These are phyloP conservation scores for Oryza punctata DNA, from an alignment of 176 grass and related monocot species.

Conservation along the genomic window DNA sequence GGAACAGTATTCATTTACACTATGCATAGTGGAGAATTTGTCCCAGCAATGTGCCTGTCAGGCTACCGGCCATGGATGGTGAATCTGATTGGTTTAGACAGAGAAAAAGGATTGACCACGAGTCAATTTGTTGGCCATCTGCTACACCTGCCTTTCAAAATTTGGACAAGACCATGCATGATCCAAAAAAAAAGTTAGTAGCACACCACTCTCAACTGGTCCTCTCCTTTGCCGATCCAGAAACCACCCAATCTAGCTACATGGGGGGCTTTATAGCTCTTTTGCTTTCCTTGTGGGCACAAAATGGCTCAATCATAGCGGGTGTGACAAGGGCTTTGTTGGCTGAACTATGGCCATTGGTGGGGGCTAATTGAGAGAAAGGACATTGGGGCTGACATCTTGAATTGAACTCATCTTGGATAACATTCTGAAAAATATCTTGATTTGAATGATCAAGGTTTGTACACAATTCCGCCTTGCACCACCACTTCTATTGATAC, in stretches of 20 bases:
- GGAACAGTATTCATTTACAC: background rate
- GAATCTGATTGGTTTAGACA: background rate
- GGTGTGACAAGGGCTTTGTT: constrained; percentile 7
- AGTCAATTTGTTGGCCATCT: background rate
- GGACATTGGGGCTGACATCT: background rate
- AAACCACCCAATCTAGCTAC: background rate
- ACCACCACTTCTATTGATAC: background rate
- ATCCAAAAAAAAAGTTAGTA: background rate
- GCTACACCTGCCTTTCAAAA: background rate
- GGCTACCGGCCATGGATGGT: background rate
- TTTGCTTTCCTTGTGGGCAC: constrained; percentile 51
- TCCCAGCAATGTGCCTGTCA: background rate
- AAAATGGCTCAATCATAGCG: background rate
- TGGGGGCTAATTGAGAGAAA: background rate
- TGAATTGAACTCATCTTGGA: background rate
- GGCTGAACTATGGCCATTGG: background rate
- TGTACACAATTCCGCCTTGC: background rate
- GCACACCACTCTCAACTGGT: background rate
- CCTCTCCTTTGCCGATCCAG: background rate
- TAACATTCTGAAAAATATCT: background rate
- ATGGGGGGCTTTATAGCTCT: constrained; percentile 21
- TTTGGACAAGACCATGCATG: background rate
- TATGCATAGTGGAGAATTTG: background rate
- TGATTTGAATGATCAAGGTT: background rate
- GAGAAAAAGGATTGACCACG: background rate